Percentiles rank a stretch among this genome's conserved stretches.
Conservation (phyloP, 192 early-diverging fungal species). For the Backusella macrospora region DNA sequence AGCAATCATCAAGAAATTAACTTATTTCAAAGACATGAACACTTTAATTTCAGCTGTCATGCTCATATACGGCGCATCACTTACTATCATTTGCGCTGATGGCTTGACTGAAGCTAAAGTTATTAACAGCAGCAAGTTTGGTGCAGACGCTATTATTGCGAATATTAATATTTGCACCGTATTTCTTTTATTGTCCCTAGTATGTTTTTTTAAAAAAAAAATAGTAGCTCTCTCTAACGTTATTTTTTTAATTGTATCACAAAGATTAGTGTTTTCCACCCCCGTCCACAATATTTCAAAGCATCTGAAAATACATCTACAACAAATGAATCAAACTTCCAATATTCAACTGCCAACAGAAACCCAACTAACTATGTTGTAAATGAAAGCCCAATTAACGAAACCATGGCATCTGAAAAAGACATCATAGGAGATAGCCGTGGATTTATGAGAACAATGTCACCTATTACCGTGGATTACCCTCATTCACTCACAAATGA, state of each 20-base stretch:
- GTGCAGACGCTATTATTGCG: slow-evolving; percentile 26
- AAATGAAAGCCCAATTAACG: neutral
- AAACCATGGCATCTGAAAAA: neutral
- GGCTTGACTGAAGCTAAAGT: slow-evolving; percentile 25
- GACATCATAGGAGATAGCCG: neutral
- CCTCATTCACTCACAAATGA: slow-evolving; percentile 18
- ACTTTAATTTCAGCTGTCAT: slow-evolving; percentile 22
- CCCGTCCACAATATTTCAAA: slow-evolving; percentile 14
- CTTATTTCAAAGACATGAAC: slow-evolving; percentile 44
- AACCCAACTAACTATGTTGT: neutral
- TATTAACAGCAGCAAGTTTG: slow-evolving; percentile 30
- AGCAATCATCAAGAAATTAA: slow-evolving; percentile 26
- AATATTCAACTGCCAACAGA: neutral
- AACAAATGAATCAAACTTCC: slow-evolving; percentile 15
- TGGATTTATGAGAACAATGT: slow-evolving; percentile 28
- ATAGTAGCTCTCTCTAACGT: neutral
- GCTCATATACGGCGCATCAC: slow-evolving; percentile 6
- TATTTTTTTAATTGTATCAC: neutral
- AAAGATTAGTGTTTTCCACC: slow-evolving; percentile 26
- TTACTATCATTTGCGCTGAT: slow-evolving; percentile 34
- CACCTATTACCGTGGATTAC: slow-evolving; percentile 23
- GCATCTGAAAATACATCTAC: neutral
- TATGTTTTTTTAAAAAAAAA: slow-evolving; percentile 15
- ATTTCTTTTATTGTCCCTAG: slow-evolving; percentile 24
- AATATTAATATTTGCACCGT: slow-evolving; percentile 22